A percentile compares a stretch with the other conserved stretches of the same genome.
These are phyloP conservation scores for Mariannaea sp. DNA, from an alignment of 2,329 filamentous ascomycete genomes.

Conservation along the genomic window DNA sequence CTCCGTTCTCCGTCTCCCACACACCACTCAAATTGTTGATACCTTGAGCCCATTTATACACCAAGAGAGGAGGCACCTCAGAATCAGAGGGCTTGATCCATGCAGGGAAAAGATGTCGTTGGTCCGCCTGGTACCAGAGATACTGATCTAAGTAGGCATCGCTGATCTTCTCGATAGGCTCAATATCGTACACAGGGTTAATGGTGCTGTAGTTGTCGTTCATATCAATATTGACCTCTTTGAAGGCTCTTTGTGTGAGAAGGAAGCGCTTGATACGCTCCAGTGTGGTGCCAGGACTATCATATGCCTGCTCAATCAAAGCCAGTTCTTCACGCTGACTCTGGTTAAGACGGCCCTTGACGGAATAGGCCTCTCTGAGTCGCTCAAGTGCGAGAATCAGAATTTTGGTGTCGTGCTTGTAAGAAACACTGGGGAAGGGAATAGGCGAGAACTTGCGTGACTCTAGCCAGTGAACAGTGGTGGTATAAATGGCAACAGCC, in stretches of 20 bases:
- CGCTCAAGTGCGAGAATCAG: conserved; percentile 93
- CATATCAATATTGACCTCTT: conserved; percentile 99
- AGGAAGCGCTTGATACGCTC: conserved; percentile 98
- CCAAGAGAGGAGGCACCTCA: conserved; percentile 90
- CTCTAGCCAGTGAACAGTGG: conserved; percentile 97
- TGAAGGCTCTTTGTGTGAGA: conserved; percentile 96
- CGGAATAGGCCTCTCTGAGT: conserved; percentile 92
- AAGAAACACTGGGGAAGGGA: conserved; percentile 97
- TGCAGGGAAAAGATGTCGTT: conserved; percentile 92
- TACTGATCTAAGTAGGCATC: conserved; percentile 99
- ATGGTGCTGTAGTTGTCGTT: conserved; percentile 99
- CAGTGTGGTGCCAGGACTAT: conserved; percentile 93
- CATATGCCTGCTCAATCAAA: conserved; percentile 96
- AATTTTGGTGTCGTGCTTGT: conserved; percentile 99
- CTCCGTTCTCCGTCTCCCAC: conserved; percentile 91
- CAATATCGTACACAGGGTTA: conserved; percentile 98
- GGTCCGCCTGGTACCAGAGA: conserved; percentile 98
- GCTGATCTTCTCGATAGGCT: conserved; percentile 99
- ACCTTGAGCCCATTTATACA: conserved; percentile 99
- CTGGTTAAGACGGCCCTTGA: conserved; percentile 95
- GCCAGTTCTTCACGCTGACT: conserved; percentile 96
- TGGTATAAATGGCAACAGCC: conserved; percentile 97
- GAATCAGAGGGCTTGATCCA: conserved; percentile 99
- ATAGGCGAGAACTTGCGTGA: conserved; percentile 98
- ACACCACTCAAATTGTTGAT: conserved; percentile 98